A percentile compares a stretch with the other conserved stretches of the same genome.
These are phyloP conservation scores for Cyclotella sp. DNA, from an alignment of 108 stramenopile species.

Conservation along the genomic window DNA sequence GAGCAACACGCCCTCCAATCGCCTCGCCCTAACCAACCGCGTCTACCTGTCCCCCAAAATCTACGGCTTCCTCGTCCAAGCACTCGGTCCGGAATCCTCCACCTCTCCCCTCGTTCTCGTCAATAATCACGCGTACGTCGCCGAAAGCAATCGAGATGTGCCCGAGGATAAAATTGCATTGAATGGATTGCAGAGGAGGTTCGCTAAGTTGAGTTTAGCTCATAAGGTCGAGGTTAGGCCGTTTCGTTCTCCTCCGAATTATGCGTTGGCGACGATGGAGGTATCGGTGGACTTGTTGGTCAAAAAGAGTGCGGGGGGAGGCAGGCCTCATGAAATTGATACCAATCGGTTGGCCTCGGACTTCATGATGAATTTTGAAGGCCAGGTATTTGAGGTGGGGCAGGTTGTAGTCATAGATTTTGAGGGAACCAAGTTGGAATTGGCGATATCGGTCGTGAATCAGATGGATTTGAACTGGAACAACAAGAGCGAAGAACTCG, in stretches of 20 bases:
- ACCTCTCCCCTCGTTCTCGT: constrained; percentile 59
- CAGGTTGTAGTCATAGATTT: constrained; percentile 86
- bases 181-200: constrained; percentile 87
- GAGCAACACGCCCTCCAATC: constrained; percentile 84
- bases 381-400: constrained; percentile 80
- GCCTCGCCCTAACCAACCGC: constrained; percentile 84
- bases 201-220: constrained; percentile 64
- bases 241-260: constrained; percentile 59
- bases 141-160: constrained; percentile 71
- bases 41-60: constrained; percentile 77
- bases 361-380: constrained; percentile 71
- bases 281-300: constrained; percentile 74
- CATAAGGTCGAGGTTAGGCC: constrained; percentile 62
- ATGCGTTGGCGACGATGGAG: constrained; percentile 73
- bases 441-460: constrained; percentile 55
- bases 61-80: constrained; percentile 45
- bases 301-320: constrained; percentile 69
- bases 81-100: constrained; percentile 44
- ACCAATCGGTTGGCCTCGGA: constrained; percentile 78
- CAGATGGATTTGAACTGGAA: constrained; percentile 50
- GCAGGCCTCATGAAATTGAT: constrained; percentile 67
- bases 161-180: constrained; percentile 74
- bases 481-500: constrained; percentile 21
- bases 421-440: constrained; percentile 88
- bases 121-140: constrained; percentile 73